Percentiles rank a stretch among this genome's conserved stretches.
Conservation (phyloP, 192 early-diverging fungal species). For the Entomortierella parvispora region DNA sequence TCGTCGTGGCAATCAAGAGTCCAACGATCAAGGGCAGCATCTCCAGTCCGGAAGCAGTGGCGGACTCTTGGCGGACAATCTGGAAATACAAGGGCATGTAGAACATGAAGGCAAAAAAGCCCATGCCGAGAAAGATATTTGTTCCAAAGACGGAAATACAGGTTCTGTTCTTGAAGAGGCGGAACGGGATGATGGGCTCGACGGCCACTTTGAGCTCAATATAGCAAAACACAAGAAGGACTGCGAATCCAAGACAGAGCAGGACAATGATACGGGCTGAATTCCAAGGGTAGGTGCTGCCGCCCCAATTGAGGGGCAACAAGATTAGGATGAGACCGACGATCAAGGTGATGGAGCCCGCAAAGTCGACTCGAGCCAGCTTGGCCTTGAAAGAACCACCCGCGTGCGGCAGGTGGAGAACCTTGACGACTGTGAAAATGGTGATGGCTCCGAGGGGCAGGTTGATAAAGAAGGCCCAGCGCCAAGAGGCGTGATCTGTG, state of each 20-base stretch:
- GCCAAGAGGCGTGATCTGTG: constrained; percentile 64
- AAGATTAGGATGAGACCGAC: constrained; percentile 67
- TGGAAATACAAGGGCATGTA: too few relatives aligned
- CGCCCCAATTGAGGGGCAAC: constrained; percentile 79
- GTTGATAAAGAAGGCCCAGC: too few relatives aligned
- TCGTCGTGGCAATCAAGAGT: constrained; percentile 67
- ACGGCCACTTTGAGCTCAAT: constrained; percentile 71
- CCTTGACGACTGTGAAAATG: constrained; percentile 41
- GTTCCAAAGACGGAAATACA: constrained; percentile 47
- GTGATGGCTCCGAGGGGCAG: constrained; percentile 63
- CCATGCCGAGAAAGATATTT: constrained; percentile 51
- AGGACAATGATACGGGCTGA: constrained; percentile 63
- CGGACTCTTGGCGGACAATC: constrained; percentile 57
- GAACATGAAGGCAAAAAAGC: constrained; percentile 64
- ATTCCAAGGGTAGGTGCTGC: constrained; percentile 73
- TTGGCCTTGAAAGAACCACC: constrained; percentile 62
- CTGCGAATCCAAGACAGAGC: constrained; percentile 58
- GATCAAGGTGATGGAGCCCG: constrained; percentile 63
- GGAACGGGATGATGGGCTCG: too few relatives aligned
- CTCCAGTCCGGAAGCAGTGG: constrained; percentile 76
- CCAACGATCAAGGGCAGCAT: constrained; percentile 78
- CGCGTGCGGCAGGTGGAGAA: constrained; percentile 64
- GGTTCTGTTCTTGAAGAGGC: constrained; percentile 67
- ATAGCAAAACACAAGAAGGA: constrained; percentile 62
- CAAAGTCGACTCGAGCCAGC: constrained; percentile 69